Conservation (phyloP, 78 protist species). For the Ministeria vibrans region DNA sequence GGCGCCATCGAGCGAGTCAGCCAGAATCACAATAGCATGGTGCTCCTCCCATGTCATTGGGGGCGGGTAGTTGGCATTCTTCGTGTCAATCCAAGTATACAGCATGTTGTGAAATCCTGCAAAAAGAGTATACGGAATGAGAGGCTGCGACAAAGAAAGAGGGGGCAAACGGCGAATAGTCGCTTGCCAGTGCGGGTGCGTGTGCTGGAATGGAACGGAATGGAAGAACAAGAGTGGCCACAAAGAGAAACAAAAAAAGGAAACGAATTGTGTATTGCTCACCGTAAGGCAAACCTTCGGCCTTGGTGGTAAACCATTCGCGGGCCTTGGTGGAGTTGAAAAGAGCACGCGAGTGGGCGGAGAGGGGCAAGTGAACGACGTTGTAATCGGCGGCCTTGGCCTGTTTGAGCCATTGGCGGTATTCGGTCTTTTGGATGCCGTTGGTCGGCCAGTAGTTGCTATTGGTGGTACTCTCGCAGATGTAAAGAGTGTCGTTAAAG, state of each 20-base stretch:
- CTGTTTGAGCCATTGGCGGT: not conserved
- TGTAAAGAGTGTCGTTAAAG: not conserved
- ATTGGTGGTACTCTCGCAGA: conserved; percentile 10
- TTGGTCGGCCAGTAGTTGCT: conserved; percentile 22
- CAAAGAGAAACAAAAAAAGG: too few relatives aligned
- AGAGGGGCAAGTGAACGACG: conserved; percentile 9
- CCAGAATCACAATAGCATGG: not conserved
- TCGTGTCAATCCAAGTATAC: not conserved
- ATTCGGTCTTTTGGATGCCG: conserved; percentile 3
- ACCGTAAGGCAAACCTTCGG: not conserved
- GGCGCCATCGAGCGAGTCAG: too few relatives aligned
- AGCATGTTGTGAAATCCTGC: not conserved
- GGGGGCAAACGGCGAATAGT: not conserved
- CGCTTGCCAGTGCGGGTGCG: too few relatives aligned
- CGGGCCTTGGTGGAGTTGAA: not conserved
- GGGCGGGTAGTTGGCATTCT: not conserved
- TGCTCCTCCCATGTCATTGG: not conserved
- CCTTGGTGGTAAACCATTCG: not conserved
- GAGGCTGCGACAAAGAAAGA: too few relatives aligned
- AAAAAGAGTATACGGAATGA: too few relatives aligned
- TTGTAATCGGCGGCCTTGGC: conserved; percentile 7
- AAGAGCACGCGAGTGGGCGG: not conserved
- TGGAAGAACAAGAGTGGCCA: too few relatives aligned
- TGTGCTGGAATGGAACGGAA: too few relatives aligned
- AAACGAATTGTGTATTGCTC: too few relatives aligned